Percentiles rank a stretch among this genome's conserved stretches.
Evolutionary conservation across 2,329 filamentous ascomycete species (phyloP).

Genomic region (Aspergillus sojae): DNA sequence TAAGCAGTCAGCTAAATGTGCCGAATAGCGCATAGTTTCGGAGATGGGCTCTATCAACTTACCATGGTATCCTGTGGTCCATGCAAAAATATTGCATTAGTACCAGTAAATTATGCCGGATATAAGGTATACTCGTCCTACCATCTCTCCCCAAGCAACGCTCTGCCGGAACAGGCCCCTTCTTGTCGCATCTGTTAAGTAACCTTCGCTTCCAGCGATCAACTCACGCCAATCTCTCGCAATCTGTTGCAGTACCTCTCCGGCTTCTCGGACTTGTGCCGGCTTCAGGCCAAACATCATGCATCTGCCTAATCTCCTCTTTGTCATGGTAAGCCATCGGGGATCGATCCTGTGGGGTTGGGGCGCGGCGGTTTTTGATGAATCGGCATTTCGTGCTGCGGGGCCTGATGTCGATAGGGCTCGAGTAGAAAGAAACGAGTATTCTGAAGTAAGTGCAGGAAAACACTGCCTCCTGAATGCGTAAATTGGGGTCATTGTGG

Average conservation of each 20-base stretch:
- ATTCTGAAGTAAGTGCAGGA: conserved; percentile 13
- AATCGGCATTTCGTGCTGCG: conserved; percentile 16
- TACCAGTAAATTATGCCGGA: not conserved
- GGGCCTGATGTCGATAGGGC: conserved; percentile 26
- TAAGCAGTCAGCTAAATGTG: conserved; percentile 5
- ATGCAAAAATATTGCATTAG: conserved; percentile 23
- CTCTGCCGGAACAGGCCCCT: conserved; percentile 66
- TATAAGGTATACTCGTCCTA: conserved; percentile 36
- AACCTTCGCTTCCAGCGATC: conserved; percentile 74
- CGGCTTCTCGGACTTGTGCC: conserved; percentile 61
- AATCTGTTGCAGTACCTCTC: conserved; percentile 61
- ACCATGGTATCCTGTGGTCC: conserved; percentile 50
- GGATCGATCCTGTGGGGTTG: conserved; percentile 46
- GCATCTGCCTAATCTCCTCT: conserved; percentile 70
- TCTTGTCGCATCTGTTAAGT: conserved; percentile 64
- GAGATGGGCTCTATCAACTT: conserved; percentile 22
- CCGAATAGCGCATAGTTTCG: not conserved
- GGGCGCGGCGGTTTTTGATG: conserved; percentile 16
- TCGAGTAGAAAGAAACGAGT: conserved; percentile 13
- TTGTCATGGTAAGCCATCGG: conserved; percentile 72
- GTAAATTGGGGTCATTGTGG: conserved; percentile 28
- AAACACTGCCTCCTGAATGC: conserved; percentile 24
- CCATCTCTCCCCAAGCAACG: conserved; percentile 86
- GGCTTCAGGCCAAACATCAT: conserved; percentile 71
- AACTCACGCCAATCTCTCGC: conserved; percentile 71